These are phyloP conservation scores for Wickerhamiella galacta DNA, from an alignment of 805 yeast species.

Conservation along the genomic window DNA sequence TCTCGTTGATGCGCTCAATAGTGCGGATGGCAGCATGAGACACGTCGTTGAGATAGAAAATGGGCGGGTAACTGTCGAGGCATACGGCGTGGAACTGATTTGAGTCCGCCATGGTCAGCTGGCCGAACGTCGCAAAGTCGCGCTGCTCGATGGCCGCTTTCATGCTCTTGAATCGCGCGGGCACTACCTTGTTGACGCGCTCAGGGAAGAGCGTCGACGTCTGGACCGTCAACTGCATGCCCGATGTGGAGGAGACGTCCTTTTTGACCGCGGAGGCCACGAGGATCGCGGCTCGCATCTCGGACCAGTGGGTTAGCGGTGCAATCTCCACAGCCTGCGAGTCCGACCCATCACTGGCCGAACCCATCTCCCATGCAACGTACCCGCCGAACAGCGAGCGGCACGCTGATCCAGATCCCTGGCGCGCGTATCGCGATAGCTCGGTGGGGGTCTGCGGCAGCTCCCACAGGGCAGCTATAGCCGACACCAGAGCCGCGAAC, in stretches of 20 bases:
- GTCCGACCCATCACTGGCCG: slow-evolving; percentile 58
- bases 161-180: slow-evolving; percentile 72
- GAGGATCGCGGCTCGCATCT: slow-evolving; percentile 76
- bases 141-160: slow-evolving; percentile 51
- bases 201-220: slow-evolving; percentile 76
- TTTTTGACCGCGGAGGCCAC: slow-evolving; percentile 89
- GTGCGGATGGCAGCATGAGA: slow-evolving; percentile 67
- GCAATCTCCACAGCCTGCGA: slow-evolving; percentile 90
- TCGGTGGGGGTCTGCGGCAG: slow-evolving; percentile 77
- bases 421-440: slow-evolving; percentile 84
- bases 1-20: slow-evolving; percentile 59
- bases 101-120: slow-evolving; percentile 88
- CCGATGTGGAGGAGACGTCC: slow-evolving; percentile 86
- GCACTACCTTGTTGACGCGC: slow-evolving; percentile 71
- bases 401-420: slow-evolving; percentile 98
- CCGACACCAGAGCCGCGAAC: slow-evolving; percentile 82
- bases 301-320: slow-evolving; percentile 74
- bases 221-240: slow-evolving; percentile 89
- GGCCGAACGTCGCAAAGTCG: slow-evolving; percentile 69
- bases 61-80: slow-evolving; percentile 88
- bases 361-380: slow-evolving; percentile 99
- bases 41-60: slow-evolving; percentile 82
- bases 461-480: slow-evolving; percentile 72
- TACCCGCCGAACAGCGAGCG: slow-evolving; percentile 93
- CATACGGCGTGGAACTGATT: slow-evolving; percentile 98